Evolutionary conservation across 257 asterid genomes (phyloP), one percentile per base, ranked within the genome.

Genomic region (Solanum rostratum): DNA sequence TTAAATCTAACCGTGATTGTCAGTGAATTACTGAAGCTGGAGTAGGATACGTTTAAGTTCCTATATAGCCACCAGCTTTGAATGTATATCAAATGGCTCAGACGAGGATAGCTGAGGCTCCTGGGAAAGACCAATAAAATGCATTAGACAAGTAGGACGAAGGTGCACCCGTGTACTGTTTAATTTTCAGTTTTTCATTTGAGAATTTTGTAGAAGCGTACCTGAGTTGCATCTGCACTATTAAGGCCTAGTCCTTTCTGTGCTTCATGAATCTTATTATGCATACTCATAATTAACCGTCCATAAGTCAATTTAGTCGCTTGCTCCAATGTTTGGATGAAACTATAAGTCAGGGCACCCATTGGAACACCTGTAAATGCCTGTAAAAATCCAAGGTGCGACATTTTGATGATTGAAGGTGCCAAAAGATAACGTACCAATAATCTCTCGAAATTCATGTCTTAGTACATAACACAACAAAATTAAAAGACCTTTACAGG

Each of bases 341-440:
- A 92, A 92, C 93, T 89, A 83, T 90, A 91, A 76, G 96, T 92
- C 91, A 92, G 86, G 84, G 92, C 94, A 82, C 96, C 93, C 20
- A 94, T 92, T 57, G 93, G 79, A 37, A 83, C 66, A 60, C 94
- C 93, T 63, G 95, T 81, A 62, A 92, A 85, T 39, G 91, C 96
- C 96, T 92, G 90, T 53, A 69, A 9, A 88, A 86, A 54, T 30
- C 49, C 63, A 37, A 50, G 24, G 37, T 69, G 55, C 2, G 14
- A 30, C 45, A 74, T 16, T 55, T 57, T 46, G 83, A 55, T 29
- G 52, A 84, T 7, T 60, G 82, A 76, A 76, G 82, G 63, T 50
- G 63, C 39, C 27, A 76, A 27, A 49, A 15, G 18, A 8, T 62
- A 76, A 14, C 9, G 1, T 46, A 8, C 8, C 81, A 24, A 49